These are phyloP conservation scores for Stephanodiscus triporus DNA, from an alignment of 108 stramenopile species.

Conservation along the genomic window DNA sequence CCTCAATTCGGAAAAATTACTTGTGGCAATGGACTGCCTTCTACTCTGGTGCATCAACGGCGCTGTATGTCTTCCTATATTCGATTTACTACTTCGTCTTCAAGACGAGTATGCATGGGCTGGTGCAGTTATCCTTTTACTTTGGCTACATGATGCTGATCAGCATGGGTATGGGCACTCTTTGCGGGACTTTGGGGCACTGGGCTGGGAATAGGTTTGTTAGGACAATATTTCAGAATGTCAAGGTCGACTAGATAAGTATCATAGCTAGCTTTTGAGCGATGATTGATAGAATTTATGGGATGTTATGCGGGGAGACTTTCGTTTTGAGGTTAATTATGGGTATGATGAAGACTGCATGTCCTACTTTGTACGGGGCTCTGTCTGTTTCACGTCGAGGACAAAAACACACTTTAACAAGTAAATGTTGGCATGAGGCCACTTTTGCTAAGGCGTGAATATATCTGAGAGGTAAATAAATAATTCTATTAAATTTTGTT, in stretches of 20 bases:
- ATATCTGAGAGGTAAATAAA: too few species aligned
- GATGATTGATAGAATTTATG: background rate
- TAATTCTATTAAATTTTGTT: too few species aligned
- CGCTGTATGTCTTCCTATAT: constrained; percentile 96
- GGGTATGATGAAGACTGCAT: too few species aligned
- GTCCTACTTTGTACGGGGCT: too few species aligned
- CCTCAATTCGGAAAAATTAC: constrained; percentile 97
- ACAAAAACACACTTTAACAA: too few species aligned
- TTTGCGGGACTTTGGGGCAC: constrained; percentile 91
- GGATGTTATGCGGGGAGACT: too few species aligned
- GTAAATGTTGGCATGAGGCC: too few species aligned
- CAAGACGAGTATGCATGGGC: constrained; percentile 97
- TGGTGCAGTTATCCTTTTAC: constrained; percentile 94
- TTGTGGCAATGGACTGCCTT: constrained; percentile 99
- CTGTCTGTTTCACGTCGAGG: too few species aligned
- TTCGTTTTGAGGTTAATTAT: too few species aligned
- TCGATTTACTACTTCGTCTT: constrained; percentile 96
- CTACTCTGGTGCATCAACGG: constrained; percentile 86
- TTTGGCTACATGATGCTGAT: constrained; percentile 94
- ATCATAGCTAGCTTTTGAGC: too few species aligned
- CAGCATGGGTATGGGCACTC: constrained; percentile 71
- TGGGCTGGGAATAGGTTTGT: constrained; percentile 87
- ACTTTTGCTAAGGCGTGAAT: too few species aligned
- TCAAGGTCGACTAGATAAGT: constrained; percentile 91
- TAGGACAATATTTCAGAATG: constrained; percentile 87